Evolutionary conservation across 2,329 filamentous ascomycete genomes (phyloP).

Genomic region (Phoma sp.): DNA sequence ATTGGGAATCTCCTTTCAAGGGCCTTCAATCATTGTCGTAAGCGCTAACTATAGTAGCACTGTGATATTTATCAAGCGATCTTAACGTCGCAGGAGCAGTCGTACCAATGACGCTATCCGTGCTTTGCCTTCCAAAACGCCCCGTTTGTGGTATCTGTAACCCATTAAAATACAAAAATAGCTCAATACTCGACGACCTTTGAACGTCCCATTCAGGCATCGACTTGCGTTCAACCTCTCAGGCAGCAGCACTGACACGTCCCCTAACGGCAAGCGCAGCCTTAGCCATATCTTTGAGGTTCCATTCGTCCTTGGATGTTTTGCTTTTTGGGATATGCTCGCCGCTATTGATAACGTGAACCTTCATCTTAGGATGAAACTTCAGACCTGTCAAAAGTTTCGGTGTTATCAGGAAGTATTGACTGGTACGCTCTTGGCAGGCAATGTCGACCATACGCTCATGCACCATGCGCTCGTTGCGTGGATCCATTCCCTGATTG

Average conservation of each 20-base stretch:
- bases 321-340: constrained; percentile 61
- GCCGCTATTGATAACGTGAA: constrained; percentile 91
- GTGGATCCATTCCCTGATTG: constrained; percentile 98
- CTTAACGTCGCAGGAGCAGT: constrained; percentile 5
- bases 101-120: constrained; percentile 2
- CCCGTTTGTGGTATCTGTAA: constrained; percentile 12
- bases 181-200: neutral
- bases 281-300: constrained; percentile 50
- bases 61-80: constrained; percentile 1
- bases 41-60: constrained; percentile 11
- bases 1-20: neutral
- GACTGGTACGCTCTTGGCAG: constrained; percentile 73
- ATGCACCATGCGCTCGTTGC: constrained; percentile 98
- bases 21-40: neutral
- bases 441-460: constrained; percentile 98
- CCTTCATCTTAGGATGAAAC: constrained; percentile 89
- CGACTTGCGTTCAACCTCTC: neutral
- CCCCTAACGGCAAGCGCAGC: constrained; percentile 41
- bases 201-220: neutral
- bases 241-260: constrained; percentile 24
- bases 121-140: neutral
- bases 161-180: constrained; percentile 2
- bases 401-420: constrained; percentile 97
- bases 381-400: constrained; percentile 86
- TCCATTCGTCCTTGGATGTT: constrained; percentile 46